These are phyloP conservation scores for Phytophthora litchii DNA, from an alignment of 352 stramenopile genomes.

Conservation along the genomic window DNA sequence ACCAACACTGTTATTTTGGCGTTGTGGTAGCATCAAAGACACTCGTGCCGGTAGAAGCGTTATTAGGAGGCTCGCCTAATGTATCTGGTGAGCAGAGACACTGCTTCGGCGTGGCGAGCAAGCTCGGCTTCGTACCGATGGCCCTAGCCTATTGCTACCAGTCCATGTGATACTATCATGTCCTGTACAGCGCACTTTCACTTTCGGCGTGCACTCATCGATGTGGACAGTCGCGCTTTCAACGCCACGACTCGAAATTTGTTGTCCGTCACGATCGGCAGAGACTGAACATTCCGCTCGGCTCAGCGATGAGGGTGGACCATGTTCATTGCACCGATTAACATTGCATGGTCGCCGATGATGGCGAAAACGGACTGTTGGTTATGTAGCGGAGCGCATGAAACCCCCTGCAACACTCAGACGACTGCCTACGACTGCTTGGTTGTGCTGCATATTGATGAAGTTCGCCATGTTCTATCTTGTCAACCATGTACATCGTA, in stretches of 20 bases:
- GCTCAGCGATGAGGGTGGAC: conserved; percentile 25
- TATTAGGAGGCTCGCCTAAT: no score
- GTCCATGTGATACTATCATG: no score
- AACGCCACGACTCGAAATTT: conserved; percentile 27
- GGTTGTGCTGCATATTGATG: no score
- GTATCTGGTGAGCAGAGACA: no score
- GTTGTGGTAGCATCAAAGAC: no score
- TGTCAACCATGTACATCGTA: not conserved
- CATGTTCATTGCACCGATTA: not conserved
- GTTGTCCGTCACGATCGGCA: conserved; percentile 12
- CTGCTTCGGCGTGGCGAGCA: no score
- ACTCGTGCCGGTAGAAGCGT: no score
- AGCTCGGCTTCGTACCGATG: no score
- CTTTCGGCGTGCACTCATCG: not conserved
- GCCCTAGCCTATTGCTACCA: no score
- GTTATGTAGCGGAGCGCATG: not conserved
- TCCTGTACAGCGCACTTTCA: not conserved
- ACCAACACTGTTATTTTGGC: no score
- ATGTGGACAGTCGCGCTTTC: conserved; percentile 17
- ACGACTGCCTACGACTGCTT: not conserved
- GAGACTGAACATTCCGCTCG: conserved; percentile 9
- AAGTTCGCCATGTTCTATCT: conserved; percentile 15
- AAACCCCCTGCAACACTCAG: not conserved
- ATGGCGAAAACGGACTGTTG: conserved; percentile 8
- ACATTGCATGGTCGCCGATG: not conserved